phyloP scores from a whole-genome alignment of 805 yeast genomes.

The Pichia deserticola region DNA sequence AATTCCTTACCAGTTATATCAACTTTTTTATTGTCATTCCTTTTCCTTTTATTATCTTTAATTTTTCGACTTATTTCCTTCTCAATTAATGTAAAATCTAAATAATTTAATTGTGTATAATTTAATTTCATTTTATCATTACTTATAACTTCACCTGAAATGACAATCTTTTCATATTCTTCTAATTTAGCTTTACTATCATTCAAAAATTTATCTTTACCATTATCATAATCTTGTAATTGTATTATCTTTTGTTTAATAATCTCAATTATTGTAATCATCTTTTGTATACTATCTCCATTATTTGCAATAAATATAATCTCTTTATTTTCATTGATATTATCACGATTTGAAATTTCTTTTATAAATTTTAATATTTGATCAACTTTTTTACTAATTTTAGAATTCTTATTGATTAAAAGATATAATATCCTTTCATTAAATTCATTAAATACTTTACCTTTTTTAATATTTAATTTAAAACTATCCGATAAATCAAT shows the following conservation, averaged over 20 bases:
- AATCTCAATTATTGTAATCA: conserved; percentile 25
- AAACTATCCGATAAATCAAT: conserved; percentile 2
- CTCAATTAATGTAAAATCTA: conserved; percentile 14
- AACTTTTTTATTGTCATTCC: background rate
- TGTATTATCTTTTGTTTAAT: conserved; percentile 21
- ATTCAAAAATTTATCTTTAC: conserved; percentile 1
- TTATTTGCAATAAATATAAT: conserved; percentile 14
- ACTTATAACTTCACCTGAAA: conserved; percentile 1
- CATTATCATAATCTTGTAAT: background rate
- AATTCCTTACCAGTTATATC: background rate
- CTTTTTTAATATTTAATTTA: background rate
- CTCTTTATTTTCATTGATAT: conserved; percentile 6
- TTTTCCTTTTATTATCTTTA: background rate
- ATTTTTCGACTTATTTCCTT: background rate
- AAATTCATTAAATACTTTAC: background rate
- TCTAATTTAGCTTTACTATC: conserved; percentile 12
- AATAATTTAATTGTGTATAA: conserved; percentile 19
- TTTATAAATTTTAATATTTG: conserved; percentile 10
- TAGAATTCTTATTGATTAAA: conserved; percentile 16
- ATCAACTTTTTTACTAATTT: conserved; percentile 17
- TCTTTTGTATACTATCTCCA: conserved; percentile 22
- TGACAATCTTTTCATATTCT: conserved; percentile 1
- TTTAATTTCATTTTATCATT: background rate
- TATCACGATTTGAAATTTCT: background rate
- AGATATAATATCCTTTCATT: background rate